phyloP scores from a whole-genome alignment of 106 monocot species.

The Allium cepa region DNA sequence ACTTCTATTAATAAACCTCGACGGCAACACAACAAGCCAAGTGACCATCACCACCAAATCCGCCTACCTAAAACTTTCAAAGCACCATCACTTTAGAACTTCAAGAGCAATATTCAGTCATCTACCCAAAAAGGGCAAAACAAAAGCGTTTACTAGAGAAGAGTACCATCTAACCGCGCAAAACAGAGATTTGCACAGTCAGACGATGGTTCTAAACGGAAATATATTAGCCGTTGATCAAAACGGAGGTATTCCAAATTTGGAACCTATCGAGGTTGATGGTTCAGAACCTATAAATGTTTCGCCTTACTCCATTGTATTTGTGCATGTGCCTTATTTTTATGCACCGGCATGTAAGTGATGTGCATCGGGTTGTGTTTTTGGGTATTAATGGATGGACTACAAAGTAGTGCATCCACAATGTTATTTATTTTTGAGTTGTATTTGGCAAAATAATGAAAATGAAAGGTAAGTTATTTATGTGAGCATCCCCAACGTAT shows the following conservation, averaged over 20 bases:
- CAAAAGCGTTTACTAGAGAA: conserved; percentile 34
- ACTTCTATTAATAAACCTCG: conserved; percentile 77
- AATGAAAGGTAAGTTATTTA: not conserved
- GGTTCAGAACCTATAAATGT: conserved; percentile 47
- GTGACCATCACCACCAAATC: conserved; percentile 21
- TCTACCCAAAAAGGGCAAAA: conserved; percentile 6
- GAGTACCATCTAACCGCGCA: conserved; percentile 90
- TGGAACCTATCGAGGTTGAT: conserved; percentile 39
- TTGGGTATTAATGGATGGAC: not conserved
- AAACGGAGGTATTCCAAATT: conserved; percentile 41
- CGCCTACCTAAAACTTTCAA: not conserved
- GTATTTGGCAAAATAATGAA: no score
- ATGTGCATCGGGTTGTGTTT: no score
- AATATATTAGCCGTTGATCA: conserved; percentile 35
- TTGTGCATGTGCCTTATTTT: conserved; percentile 69
- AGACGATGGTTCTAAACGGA: conserved; percentile 76
- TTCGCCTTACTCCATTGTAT: conserved; percentile 69
- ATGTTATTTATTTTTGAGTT: not conserved
- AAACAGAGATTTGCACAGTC: conserved; percentile 70
- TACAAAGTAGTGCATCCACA: conserved; percentile 8
- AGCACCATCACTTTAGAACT: conserved; percentile 5
- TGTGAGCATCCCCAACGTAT: no score
- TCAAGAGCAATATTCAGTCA: conserved; percentile 14
- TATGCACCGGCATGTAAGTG: conserved; percentile 44
- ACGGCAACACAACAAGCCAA: conserved; percentile 47